Percentiles rank a stretch among this genome's conserved stretches.
Conservation (phyloP, 495 filamentous ascomycete genomes). For the Neurospora hispaniola region DNA sequence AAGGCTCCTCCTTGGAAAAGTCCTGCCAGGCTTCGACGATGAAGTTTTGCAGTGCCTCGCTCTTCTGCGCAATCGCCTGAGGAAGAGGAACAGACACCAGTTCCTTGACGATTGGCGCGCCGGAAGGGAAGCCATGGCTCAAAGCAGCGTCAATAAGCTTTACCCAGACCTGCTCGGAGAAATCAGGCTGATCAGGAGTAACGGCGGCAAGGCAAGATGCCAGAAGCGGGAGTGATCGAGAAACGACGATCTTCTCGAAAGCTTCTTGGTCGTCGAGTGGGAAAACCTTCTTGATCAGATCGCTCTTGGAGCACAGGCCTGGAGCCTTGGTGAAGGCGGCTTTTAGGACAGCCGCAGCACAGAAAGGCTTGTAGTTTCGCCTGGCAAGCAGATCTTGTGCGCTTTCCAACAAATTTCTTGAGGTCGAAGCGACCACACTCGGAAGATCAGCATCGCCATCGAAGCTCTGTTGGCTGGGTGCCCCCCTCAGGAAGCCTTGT, state of each 20-base stretch:
- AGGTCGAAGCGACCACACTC: conserved; percentile 5
- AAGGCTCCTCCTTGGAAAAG: conserved; percentile 12
- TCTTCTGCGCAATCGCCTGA: conserved; percentile 14
- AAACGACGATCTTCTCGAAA: conserved; percentile 19
- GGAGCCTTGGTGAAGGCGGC: conserved; percentile 27
- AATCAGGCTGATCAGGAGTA: conserved; percentile 25
- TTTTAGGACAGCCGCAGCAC: conserved; percentile 54
- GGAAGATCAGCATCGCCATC: neutral
- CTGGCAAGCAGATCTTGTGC: conserved; percentile 24
- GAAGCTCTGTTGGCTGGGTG: neutral
- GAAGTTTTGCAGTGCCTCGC: conserved; percentile 28
- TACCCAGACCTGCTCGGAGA: conserved; percentile 25
- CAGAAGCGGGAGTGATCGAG: conserved; percentile 25
- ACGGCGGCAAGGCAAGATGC: conserved; percentile 25
- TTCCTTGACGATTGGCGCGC: conserved; percentile 15
- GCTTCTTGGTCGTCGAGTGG: conserved; percentile 9
- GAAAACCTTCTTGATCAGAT: conserved; percentile 11
- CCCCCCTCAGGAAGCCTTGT: conserved; percentile 23
- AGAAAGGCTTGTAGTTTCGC: conserved; percentile 75
- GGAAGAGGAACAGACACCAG: conserved; percentile 30
- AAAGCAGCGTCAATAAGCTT: conserved; percentile 23
- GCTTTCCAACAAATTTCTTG: conserved; percentile 21
- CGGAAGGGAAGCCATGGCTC: conserved; percentile 7
- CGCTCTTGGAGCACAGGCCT: conserved; percentile 10
- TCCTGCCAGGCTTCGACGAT: conserved; percentile 25